phyloP scores from a whole-genome alignment of 176 grass and related monocot species.

The Alopecurus myosuroides region DNA sequence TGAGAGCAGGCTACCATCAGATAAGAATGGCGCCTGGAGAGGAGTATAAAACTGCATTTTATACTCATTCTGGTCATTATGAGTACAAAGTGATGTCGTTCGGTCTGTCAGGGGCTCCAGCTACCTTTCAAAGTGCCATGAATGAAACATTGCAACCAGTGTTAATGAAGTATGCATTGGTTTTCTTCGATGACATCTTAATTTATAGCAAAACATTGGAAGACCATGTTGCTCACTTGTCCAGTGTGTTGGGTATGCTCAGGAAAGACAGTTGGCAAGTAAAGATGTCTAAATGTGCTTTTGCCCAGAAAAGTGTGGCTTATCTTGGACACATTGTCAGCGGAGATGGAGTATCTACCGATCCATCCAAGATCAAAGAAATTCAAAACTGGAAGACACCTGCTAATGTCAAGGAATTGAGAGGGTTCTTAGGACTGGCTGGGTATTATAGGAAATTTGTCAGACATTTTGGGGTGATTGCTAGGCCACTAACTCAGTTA shows the following conservation, averaged over 20 bases:
- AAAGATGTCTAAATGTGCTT: background rate
- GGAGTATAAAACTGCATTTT: background rate
- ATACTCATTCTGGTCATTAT: background rate
- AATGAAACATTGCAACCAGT: background rate
- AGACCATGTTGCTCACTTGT: background rate
- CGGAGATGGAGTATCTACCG: background rate
- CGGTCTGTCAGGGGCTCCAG: background rate
- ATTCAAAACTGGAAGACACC: background rate
- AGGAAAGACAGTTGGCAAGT: background rate
- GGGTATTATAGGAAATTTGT: too few relatives aligned
- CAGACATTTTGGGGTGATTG: too few relatives aligned
- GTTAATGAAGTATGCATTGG: background rate
- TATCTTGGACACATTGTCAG: background rate
- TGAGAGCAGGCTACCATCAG: background rate
- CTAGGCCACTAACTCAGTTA: too few relatives aligned
- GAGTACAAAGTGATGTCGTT: background rate
- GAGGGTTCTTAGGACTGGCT: too few relatives aligned
- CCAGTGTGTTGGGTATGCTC: accelerated
- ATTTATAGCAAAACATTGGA: background rate
- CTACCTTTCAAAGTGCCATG: background rate
- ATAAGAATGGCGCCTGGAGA: background rate
- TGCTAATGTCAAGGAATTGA: too few relatives aligned
- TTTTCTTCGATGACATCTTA: too few relatives aligned
- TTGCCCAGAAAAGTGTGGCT: accelerated
- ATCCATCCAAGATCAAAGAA: background rate